Base-by-base conservation (phyloP, 768 basidiomycete species). In the Amanita polypyramis region DNA sequence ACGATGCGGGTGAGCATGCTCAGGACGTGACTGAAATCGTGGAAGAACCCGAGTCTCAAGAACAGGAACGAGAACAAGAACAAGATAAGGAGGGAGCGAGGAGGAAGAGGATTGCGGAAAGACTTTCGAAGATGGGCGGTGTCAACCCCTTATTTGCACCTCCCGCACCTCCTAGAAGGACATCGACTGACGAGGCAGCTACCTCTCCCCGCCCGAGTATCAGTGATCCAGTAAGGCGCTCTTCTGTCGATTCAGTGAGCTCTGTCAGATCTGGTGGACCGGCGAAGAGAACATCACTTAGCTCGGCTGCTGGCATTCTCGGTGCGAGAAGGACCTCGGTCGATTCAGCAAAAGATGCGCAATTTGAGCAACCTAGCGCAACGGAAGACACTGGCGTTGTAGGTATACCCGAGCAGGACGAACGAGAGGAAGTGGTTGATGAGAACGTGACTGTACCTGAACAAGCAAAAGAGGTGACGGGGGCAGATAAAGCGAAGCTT, bases 121-220 rank as follows among this genome's bases (percentile, higher is more conserved):
- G 53, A 64, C 73, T 65, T 69, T 77, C 79, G 5, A 75, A 77
- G 62, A 79, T 78, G 67, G 85, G 82, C 12, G 85, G 76, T n/a
- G 65, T 82, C 54, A 82, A 79, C 54, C 74, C 79, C n/a, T n/a
- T n/a, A 1, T 65, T 79, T 36, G 63, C 62, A 0, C 54, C 46
- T 39, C 57, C 56, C 41, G n/a, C n/a, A n/a, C 58, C 59, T 4
- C 54, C 53, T 39, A 60, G 58, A 15, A 54, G 54, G 51, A 15
- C 52, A 0, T 59, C 59, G 1, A 20, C 49, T 4, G 52, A 46
- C 17, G 47, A 47, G 5, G 30, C 25, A 3, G 36, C 44, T 14
- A 20, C 32, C 49, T 52, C 23, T 37, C 44, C 43, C 7, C 15
- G 30, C 25, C 17, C 14, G 41, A 32, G 14, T 11, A 17, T 30